Evolutionary conservation across 306 rosid species (phyloP).

Genomic region (Cucurbita pepo): DNA sequence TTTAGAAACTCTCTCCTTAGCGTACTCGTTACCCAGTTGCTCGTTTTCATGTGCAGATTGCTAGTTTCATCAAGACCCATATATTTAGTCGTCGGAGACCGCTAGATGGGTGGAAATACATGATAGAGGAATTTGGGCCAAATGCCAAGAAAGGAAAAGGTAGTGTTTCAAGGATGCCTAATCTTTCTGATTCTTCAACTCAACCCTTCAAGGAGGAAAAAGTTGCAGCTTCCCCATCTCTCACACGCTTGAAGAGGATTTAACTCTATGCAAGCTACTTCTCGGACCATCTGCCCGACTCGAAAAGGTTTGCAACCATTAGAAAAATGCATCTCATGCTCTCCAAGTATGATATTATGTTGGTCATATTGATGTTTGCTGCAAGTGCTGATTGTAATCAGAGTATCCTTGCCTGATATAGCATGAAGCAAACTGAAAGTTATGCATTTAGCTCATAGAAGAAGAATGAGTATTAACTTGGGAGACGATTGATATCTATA

Average conservation of each 20-base stretch:
- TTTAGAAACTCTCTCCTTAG: not conserved
- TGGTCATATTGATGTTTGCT: not conserved
- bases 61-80: constrained; percentile 90
- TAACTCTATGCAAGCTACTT: constrained; percentile 12
- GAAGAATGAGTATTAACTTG: no score
- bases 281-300: not conserved
- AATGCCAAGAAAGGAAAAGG: constrained; percentile 90
- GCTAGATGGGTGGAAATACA: constrained; percentile 90
- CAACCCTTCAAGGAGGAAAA: constrained; percentile 81
- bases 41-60: constrained; percentile 43
- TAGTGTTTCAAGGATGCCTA: constrained; percentile 67
- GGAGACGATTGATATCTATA: no score
- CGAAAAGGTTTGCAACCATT: not conserved
- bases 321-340: not conserved
- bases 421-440: not conserved
- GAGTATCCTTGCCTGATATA: not conserved
- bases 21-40: not conserved
- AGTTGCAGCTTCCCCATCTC: constrained; percentile 17
- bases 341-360: not conserved
- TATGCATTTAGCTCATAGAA: no score
- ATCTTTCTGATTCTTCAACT: constrained; percentile 73
- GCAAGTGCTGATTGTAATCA: not conserved
- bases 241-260: constrained; percentile 22
- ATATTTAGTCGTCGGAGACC: constrained; percentile 92
- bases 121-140: constrained; percentile 95